Evolutionary conservation across 768 basidiomycete genomes (phyloP).

Genomic region (Hysterangium stoloniferum): DNA sequence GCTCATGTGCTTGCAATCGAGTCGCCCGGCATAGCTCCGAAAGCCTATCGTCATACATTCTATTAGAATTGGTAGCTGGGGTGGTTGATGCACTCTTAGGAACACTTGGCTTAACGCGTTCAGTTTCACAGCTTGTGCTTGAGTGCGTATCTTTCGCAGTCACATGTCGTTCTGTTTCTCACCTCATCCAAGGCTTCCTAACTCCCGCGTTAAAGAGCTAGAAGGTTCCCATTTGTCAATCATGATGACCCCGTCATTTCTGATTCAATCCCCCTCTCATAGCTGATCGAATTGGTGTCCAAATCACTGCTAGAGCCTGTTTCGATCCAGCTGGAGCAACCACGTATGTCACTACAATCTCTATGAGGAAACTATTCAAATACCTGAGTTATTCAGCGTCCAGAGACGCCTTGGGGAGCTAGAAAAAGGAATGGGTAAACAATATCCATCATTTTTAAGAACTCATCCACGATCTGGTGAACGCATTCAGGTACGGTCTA

Average conservation of each 20-base stretch:
- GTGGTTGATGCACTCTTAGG: constrained; percentile 37
- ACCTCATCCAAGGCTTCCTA: constrained; percentile 50
- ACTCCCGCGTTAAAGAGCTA: constrained; percentile 71
- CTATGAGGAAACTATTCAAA: neutral
- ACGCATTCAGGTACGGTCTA: constrained; percentile 55
- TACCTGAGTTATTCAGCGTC: constrained; percentile 40
- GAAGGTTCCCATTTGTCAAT: constrained; percentile 46
- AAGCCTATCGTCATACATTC: constrained; percentile 32
- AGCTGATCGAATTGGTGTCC: constrained; percentile 86
- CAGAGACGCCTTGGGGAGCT: constrained; percentile 57
- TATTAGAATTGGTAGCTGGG: constrained; percentile 34
- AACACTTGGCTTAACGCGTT: too few species aligned
- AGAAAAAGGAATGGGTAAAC: constrained; percentile 39
- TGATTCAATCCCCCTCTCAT: neutral
- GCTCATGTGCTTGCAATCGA: constrained; percentile 15
- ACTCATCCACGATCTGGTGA: constrained; percentile 76
- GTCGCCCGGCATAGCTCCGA: constrained; percentile 55
- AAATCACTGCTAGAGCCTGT: constrained; percentile 76
- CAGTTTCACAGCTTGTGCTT: too few species aligned
- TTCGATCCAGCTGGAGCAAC: constrained; percentile 73
- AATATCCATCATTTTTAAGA: constrained; percentile 50
- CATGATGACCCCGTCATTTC: neutral
- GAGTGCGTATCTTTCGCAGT: too few species aligned
- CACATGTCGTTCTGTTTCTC: too few species aligned
- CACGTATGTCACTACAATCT: constrained; percentile 17